Base-by-base conservation (phyloP, 371 early-diverging fungal genomes). In the Haplosporangium sp. region DNA sequence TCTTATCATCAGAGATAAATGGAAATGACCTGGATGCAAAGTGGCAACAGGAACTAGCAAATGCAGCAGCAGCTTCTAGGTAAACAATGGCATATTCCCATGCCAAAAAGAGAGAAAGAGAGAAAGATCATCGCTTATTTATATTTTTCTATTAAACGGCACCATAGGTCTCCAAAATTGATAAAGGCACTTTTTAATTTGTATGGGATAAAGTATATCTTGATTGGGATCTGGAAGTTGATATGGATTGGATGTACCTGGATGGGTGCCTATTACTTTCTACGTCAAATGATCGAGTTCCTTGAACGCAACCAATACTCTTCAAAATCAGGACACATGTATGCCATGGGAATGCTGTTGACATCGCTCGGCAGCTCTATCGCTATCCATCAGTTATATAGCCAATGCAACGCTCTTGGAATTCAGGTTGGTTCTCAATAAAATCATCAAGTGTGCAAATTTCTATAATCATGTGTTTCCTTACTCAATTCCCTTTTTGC, bases 181-280 rank as follows among this genome's bases (percentile, higher is more conserved):
- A 63, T 71, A 56, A 65, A 39, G 11, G 71, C 76, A 13, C 55
- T 76, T 2, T 63, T 27, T 20, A 45, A 59, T 42, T 63, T 70
- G 4, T 76, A 76, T 42, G 74, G 60, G 45, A 70, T 38, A 38
- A 70, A 76, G 53, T 92, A 88, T 74, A 64, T 83, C 47, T 39
- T 87, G 11, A 81, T 92, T 19, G 89, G 90, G 9, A 37, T 90
- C 6, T 92, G 90, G 88, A 90, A 90, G 71, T 62, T 90, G 15
- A 53, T 86, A 13, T 91, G 90, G 89, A 87, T 86, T 20, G 66
- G 76, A 11, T 91, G 89, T 57, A 88, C 87, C 1, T 92, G 88
- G 87, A 60, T 88, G 1, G 87, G 88, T n/a, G 83, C 85, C 3
- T 92, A 87, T 71, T 86, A 74, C 59, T 75, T 91, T 44, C 63